phyloP scores from a whole-genome alignment of 495 filamentous ascomycete genomes.

The Hyaloscypha variabilis region DNA sequence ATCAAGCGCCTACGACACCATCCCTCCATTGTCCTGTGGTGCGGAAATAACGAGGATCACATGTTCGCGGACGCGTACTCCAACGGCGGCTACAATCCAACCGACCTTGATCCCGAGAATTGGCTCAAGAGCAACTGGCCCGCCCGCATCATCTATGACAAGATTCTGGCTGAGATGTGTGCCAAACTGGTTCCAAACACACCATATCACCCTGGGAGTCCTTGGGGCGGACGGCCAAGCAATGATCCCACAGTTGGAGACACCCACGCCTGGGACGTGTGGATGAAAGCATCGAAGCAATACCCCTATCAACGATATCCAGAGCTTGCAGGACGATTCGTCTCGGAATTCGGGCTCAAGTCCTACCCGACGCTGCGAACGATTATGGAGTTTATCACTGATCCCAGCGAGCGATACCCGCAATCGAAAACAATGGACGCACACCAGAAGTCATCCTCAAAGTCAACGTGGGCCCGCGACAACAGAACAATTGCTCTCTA shows the following conservation, averaged over 20 bases:
- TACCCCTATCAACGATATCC: neutral
- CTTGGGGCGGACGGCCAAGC: neutral
- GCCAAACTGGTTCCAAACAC: neutral
- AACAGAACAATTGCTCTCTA: no score
- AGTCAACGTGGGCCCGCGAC: no score
- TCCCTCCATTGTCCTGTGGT: conserved; percentile 45
- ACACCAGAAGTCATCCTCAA: no score
- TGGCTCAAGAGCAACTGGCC: no score
- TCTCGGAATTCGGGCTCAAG: conserved; percentile 4
- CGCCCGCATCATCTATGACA: no score
- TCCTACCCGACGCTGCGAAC: neutral
- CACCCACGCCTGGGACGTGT: neutral
- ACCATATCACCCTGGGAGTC: neutral
- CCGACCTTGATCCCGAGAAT: no score
- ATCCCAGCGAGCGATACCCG: no score
- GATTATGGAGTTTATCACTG: neutral
- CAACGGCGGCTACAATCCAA: no score
- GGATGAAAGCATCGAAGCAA: conserved; percentile 44
- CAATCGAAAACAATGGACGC: no score
- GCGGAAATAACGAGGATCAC: conserved; percentile 66
- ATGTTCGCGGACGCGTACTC: neutral
- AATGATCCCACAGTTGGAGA: conserved; percentile 7
- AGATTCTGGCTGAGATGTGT: neutral
- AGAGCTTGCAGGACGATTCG: conserved; percentile 1
- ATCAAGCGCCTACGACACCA: conserved; percentile 76